A percentile compares a stretch with the other conserved stretches of the same genome.
Conservation (phyloP, 139 green algal genomes). For the Volvox reticuliferus region DNA sequence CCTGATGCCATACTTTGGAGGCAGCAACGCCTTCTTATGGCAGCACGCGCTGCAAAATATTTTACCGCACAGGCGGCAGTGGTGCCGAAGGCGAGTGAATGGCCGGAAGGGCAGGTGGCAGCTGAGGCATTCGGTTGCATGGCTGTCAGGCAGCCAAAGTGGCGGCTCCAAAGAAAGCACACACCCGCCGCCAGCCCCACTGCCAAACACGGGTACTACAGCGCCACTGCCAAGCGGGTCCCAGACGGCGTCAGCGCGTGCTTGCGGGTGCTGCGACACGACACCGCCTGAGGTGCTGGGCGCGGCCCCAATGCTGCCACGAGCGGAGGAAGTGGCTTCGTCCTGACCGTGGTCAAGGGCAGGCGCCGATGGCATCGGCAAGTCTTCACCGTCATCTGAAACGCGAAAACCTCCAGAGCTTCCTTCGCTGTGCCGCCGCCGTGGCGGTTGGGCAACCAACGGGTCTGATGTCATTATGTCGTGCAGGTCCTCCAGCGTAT, state of each 20-base stretch:
- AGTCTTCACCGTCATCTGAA: neutral
- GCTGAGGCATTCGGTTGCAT: constrained; percentile 63
- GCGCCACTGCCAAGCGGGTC: constrained; percentile 3
- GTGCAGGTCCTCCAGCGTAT: constrained; percentile 41
- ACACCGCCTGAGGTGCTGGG: neutral
- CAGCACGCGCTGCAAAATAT: constrained; percentile 85
- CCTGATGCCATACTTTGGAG: constrained; percentile 78
- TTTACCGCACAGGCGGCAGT: constrained; percentile 82
- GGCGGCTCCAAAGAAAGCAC: constrained; percentile 79
- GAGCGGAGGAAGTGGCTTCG: neutral
- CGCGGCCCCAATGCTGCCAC: neutral
- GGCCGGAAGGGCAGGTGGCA: constrained; percentile 75
- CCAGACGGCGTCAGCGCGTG: neutral
- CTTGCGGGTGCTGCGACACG: neutral
- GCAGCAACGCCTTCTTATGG: constrained; percentile 75
- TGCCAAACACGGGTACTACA: neutral
- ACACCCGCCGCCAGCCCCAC: neutral
- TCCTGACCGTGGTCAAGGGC: neutral
- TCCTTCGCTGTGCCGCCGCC: constrained; percentile 35
- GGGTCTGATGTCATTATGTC: constrained; percentile 43
- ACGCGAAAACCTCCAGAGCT: neutral
- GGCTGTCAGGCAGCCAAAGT: constrained; percentile 83
- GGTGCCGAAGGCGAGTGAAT: constrained; percentile 75
- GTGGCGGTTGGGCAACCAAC: neutral
- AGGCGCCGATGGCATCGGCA: neutral